phyloP scores from a whole-genome alignment of 1,139 yeast genomes.

The Scheffersomyces cryptocercus region DNA sequence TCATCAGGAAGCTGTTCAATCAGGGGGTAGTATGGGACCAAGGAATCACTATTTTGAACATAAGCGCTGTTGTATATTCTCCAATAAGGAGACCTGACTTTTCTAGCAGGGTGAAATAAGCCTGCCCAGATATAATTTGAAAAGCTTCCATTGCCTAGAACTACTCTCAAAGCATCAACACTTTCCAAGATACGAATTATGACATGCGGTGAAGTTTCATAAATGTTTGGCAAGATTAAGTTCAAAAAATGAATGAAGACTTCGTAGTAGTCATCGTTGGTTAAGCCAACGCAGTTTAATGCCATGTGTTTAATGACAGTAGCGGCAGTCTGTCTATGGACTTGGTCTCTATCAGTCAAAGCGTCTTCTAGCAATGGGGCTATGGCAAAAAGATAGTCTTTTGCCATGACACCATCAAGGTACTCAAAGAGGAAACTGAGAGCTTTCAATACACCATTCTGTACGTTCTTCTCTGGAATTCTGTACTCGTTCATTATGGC shows the following conservation, averaged over 20 bases:
- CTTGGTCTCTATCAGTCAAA: slow-evolving; percentile 84
- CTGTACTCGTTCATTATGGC: slow-evolving; percentile 95
- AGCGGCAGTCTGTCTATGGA: slow-evolving; percentile 95
- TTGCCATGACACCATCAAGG: slow-evolving; percentile 71
- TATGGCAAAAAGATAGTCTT: slow-evolving; percentile 80
- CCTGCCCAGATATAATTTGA: slow-evolving; percentile 86
- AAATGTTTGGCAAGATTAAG: slow-evolving; percentile 77
- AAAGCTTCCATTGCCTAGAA: slow-evolving; percentile 74
- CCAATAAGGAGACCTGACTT: slow-evolving; percentile 88
- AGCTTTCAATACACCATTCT: slow-evolving; percentile 92
- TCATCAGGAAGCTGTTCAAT: slow-evolving; percentile 36
- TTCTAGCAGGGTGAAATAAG: slow-evolving; percentile 88
- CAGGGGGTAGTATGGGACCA: slow-evolving; percentile 83
- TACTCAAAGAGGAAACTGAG: slow-evolving; percentile 93
- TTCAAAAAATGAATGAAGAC: slow-evolving; percentile 68
- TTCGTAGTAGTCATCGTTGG: slow-evolving; percentile 70
- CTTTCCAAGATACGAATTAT: slow-evolving; percentile 81
- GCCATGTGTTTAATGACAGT: slow-evolving; percentile 84
- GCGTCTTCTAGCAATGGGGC: slow-evolving; percentile 89
- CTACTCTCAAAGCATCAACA: slow-evolving; percentile 69
- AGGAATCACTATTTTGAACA: slow-evolving; percentile 68
- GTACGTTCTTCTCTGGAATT: slow-evolving; percentile 90
- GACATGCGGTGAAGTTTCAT: slow-evolving; percentile 95
- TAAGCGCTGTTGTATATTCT: slow-evolving; percentile 75
- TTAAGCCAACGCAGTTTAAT: slow-evolving; percentile 72